Percentiles rank a stretch among this genome's conserved stretches.
These are phyloP conservation scores for Psidium friedrichsthalianum DNA, from an alignment of 345 rosid species.

Conservation along the genomic window DNA sequence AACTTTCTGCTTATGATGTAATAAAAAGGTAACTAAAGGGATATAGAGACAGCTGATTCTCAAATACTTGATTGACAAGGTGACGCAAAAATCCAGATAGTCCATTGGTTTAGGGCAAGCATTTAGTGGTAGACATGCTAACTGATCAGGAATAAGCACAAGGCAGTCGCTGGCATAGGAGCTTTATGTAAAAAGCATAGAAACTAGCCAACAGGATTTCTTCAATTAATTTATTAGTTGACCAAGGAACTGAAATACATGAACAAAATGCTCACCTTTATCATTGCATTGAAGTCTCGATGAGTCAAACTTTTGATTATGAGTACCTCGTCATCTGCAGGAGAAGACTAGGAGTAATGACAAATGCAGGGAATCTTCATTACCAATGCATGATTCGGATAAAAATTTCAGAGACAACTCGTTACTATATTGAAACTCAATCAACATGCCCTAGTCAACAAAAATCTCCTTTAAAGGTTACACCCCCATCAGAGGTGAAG, in stretches of 20 bases:
- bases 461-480: too few species aligned
- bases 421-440: too few species aligned
- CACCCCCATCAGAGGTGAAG: too few species aligned
- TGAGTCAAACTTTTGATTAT: conserved; percentile 89
- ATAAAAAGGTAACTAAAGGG: not conserved
- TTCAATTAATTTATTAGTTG: not conserved
- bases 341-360: conserved; percentile 2
- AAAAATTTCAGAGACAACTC: too few species aligned
- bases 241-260: not conserved
- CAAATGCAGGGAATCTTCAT: not conserved
- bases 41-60: not conserved
- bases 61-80: not conserved
- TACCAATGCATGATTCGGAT: not conserved
- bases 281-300: conserved; percentile 82
- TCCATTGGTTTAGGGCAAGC: not conserved
- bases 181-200: not conserved
- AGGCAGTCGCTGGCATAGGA: not conserved
- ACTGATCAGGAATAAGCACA: not conserved
- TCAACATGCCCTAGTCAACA: too few species aligned
- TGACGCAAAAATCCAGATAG: not conserved
- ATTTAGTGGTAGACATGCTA: not conserved
- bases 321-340: conserved; percentile 84
- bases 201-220: not conserved
- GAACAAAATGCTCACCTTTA: conserved; percentile 49
- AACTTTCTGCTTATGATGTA: conserved; percentile 45